Conservation (phyloP, 768 basidiomycete genomes). For the Boletus tylopilopsis region DNA sequence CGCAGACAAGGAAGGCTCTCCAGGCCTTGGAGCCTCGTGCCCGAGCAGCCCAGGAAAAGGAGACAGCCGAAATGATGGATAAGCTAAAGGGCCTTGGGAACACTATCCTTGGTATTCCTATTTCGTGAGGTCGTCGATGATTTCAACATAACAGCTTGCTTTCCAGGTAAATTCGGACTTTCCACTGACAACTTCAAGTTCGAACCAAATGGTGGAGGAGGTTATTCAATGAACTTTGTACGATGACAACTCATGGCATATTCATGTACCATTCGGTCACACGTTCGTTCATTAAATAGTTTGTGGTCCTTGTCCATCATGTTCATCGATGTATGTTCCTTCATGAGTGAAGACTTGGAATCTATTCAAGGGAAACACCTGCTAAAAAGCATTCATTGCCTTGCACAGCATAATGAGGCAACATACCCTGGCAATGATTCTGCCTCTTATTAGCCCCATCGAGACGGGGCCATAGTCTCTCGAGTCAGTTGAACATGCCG, state of each 20-base stretch:
- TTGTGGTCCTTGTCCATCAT: neutral
- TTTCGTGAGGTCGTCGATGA: neutral
- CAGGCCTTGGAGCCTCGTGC: conserved; percentile 59
- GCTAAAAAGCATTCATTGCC: conserved; percentile 4
- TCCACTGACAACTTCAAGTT: conserved; percentile 98
- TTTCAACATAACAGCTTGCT: neutral
- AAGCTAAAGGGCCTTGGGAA: conserved; percentile 95
- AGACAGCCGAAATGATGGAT: conserved; percentile 87
- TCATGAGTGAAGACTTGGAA: conserved; percentile 24
- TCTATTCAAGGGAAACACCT: conserved; percentile 31
- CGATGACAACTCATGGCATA: conserved; percentile 32
- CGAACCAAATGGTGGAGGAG: conserved; percentile 89
- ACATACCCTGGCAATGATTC: conserved; percentile 60
- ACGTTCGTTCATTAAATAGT: neutral
- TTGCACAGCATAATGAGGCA: neutral
- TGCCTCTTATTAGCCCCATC: conserved; percentile 69
- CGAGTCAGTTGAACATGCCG: conserved; percentile 79
- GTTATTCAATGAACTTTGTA: conserved; percentile 88
- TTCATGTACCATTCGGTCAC: neutral
- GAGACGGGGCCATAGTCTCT: conserved; percentile 92
- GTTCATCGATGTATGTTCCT: conserved; percentile 20
- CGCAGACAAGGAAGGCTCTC: conserved; percentile 48
- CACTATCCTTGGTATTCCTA: conserved; percentile 67
- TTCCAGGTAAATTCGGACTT: conserved; percentile 83
- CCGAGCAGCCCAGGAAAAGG: conserved; percentile 75